Evolutionary conservation across 176 grass and related monocot species (phyloP), one percentile per base, ranked within the genome.

Genomic region (Rhynchospora pubera): DNA sequence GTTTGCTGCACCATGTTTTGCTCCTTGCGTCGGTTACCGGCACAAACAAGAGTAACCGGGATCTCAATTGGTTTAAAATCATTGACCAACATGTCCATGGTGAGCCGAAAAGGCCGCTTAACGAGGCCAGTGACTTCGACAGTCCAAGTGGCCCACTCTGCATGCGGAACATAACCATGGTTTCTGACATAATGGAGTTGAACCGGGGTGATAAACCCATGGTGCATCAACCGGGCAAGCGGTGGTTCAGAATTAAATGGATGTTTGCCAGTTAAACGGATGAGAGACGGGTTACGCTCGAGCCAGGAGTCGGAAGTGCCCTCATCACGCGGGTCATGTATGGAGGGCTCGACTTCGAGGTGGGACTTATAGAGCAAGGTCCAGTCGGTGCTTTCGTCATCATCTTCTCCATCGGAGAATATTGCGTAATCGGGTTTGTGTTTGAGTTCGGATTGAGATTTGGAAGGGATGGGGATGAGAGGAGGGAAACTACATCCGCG

Each of bases 101-200:
- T 91, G 65, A 97, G 2, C 26, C 86, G 50, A 6, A 76, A 2
- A 0, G 92, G 92, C 0, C 85, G 88, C 55, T 52, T 57, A 0
- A 97, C 92, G 12, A 97, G 84, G 9, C 94, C 94, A 0, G 90
- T 92, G 39, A 97, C 65, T 70, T 97, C 94, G 0, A 97, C 56
- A 16, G 85, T 79, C 94, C 94, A 94, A 1, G 90, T 81, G 10
- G 77, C 5, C 94, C 92, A 94, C 51, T 91, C 80, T 0, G 52
- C 94, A 0, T 57, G 43, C 0, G 92, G 94, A 8, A 97, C 94
- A 10, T 69, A 2, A 45, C 94, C 94, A 82, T 97, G 94, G 90
- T 97, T 97, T 72, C 94, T 90, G 18, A 97, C 94, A 87, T 97
- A 97, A 83, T 97, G 94, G 30, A 97, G 82, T 59, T 87, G 85